Conservation (phyloP, 257 asterid species). For the Penstemon davidsonii region DNA sequence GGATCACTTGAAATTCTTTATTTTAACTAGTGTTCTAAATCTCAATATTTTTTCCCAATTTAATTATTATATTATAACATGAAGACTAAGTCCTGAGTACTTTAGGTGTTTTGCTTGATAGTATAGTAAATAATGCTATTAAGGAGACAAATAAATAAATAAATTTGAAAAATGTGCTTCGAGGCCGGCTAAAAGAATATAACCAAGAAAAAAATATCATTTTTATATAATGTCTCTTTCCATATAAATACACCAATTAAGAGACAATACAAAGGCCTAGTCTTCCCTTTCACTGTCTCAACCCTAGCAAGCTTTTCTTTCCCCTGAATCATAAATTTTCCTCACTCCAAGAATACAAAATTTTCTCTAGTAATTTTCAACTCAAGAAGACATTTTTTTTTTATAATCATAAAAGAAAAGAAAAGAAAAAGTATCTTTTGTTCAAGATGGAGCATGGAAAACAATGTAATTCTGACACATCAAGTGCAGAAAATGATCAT, state of each 20-base stretch:
- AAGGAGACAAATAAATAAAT: no score
- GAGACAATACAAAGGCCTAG: slow-evolving; percentile 19
- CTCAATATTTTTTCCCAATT: no score
- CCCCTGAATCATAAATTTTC: neutral
- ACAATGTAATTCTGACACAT: slow-evolving; percentile 33
- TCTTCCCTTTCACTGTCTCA: slow-evolving; percentile 25
- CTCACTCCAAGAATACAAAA: neutral
- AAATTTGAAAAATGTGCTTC: neutral
- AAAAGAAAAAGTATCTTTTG: neutral
- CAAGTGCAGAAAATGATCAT: slow-evolving; percentile 40
- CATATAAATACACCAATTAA: slow-evolving; percentile 22
- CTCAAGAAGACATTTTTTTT: slow-evolving; percentile 15
- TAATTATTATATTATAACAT: no score
- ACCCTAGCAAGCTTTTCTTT: slow-evolving; percentile 14
- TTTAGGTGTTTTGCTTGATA: no score
- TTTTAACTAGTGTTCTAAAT: no score
- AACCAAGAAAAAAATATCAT: slow-evolving; percentile 13
- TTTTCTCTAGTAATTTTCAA: slow-evolving; percentile 29
- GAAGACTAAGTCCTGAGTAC: no score
- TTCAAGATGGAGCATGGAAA: slow-evolving; percentile 43
- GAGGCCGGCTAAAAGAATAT: slow-evolving; percentile 41
- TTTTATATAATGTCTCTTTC: neutral
- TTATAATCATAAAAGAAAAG: neutral
- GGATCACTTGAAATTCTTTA: no score
- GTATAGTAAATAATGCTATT: no score